Evolutionary conservation across 1,139 yeast species (phyloP), one percentile per base, ranked within the genome.

Genomic region (Yamadazyma diddensiae): DNA sequence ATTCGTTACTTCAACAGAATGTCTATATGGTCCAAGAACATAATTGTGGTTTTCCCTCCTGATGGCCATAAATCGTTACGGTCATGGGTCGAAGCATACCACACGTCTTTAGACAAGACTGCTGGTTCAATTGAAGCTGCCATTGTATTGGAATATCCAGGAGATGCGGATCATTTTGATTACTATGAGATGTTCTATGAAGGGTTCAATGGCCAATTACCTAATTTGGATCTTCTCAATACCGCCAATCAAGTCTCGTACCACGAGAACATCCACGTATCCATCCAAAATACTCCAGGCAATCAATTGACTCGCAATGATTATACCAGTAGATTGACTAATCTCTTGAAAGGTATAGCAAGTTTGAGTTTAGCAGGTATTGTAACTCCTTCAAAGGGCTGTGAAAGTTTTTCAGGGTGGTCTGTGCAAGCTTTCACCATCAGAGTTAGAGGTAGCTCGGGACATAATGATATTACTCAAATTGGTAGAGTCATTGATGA

Each of bases 111-210:
- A 51, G 94, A 87, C 47, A 68, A 80, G 35, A 88, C 97, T 1
- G 97, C 95, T n/a, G 99, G 99, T 0, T 77, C 94, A 0, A 84
- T 94, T 30, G 97, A 92, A 47, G 87, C 95, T 20, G 98, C 97
- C 0, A 55, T 92, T 4, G 83, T 90, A 15, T 52, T 94, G 42
- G 98, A 94, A 54, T 87, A 76, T 50, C 80, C 94, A 2, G 73
- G 82, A 2, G 64, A 60, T 7, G 53, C 61, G 5, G 97, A 90
- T 53, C 70, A 77, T 47, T 77, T 88, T 49, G 86, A 83, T 37
- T 77, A 76, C 49, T 63, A 85, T 30, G 96, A 90, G 52, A 58
- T 94, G 38, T 68, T 65, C 36, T 92, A 87, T 53, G 90, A 84
- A 42, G 98, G 98, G 0, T 69, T 90, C 38, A 92, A 94, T 53